Evolutionary conservation across 345 rosid genomes (phyloP).

Genomic region (Arabidopsis arenosa): DNA sequence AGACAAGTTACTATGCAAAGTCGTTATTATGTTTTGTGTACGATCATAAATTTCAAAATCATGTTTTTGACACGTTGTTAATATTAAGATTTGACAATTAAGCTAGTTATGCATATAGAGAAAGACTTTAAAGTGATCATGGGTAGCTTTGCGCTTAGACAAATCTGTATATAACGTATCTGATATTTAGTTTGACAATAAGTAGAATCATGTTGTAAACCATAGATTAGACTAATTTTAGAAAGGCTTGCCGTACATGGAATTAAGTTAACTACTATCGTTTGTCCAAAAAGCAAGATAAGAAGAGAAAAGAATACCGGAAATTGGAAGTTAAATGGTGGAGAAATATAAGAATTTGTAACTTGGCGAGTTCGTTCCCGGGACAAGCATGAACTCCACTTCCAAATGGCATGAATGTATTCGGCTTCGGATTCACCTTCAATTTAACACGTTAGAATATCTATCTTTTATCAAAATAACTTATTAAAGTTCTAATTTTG

Average conservation of each 20-base stretch:
- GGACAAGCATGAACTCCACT: constrained; percentile 94
- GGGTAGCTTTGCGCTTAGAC: neutral
- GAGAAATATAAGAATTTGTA: constrained; percentile 75
- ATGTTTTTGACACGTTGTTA: constrained; percentile 12
- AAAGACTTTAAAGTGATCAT: neutral
- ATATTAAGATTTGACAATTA: neutral
- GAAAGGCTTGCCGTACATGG: neutral
- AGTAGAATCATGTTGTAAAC: neutral
- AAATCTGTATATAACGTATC: neutral
- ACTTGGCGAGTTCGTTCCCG: constrained; percentile 91
- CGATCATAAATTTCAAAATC: neutral
- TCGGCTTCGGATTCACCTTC: constrained; percentile 69
- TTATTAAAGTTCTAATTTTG: neutral
- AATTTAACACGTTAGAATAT: neutral
- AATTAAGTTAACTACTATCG: neutral
- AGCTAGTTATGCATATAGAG: neutral
- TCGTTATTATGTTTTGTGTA: neutral
- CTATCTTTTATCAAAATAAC: neutral
- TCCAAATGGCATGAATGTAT: constrained; percentile 94
- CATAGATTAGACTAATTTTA: neutral
- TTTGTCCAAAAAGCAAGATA: neutral
- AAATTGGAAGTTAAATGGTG: constrained; percentile 76
- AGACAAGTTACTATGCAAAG: constrained; percentile 18
- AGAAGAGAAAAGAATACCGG: constrained; percentile 53
- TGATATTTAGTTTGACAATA: neutral